Percentiles rank a stretch among this genome's conserved stretches.
Conservation (phyloP, 2,329 filamentous ascomycete species). For the Xylariaceae sp. region DNA sequence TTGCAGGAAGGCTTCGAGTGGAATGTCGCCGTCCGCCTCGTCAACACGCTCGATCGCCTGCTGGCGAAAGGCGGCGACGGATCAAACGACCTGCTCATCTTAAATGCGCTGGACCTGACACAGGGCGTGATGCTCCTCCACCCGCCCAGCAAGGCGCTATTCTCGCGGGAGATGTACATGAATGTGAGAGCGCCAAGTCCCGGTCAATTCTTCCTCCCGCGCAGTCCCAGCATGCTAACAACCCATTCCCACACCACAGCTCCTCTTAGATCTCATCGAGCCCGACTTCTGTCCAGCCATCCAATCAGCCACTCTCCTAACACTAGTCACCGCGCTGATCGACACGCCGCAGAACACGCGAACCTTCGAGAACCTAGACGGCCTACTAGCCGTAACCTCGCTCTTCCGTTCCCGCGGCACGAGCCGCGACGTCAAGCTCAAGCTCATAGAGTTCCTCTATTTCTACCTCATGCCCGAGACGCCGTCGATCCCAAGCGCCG, state of each 20-base stretch:
- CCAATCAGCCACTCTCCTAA: slow-evolving; percentile 83
- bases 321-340: slow-evolving; percentile 83
- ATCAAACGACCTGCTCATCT: slow-evolving; percentile 81
- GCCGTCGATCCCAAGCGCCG: slow-evolving; percentile 51
- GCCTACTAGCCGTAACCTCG: slow-evolving; percentile 83
- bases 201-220: not conserved
- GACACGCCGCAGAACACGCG: slow-evolving; percentile 84
- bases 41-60: slow-evolving; percentile 79
- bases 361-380: slow-evolving; percentile 87
- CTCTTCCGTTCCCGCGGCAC: slow-evolving; percentile 88
- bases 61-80: slow-evolving; percentile 78
- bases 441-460: slow-evolving; percentile 95
- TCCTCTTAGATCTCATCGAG: slow-evolving; percentile 91
- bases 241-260: slow-evolving; percentile 39
- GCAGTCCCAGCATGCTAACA: slow-evolving; percentile 1
- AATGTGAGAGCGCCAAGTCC: slow-evolving; percentile 55
- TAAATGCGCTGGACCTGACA: slow-evolving; percentile 81
- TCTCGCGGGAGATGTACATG: slow-evolving; percentile 89
- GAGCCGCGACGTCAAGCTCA: slow-evolving; percentile 83
- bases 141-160: slow-evolving; percentile 81
- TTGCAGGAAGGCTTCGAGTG: slow-evolving; percentile 96
- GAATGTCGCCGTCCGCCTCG: slow-evolving; percentile 86
- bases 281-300: slow-evolving; percentile 87
- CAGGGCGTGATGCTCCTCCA: slow-evolving; percentile 87
- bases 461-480: slow-evolving; percentile 97